Conservation (phyloP, 202 grass and related monocot species). For the Panicum hallii region DNA sequence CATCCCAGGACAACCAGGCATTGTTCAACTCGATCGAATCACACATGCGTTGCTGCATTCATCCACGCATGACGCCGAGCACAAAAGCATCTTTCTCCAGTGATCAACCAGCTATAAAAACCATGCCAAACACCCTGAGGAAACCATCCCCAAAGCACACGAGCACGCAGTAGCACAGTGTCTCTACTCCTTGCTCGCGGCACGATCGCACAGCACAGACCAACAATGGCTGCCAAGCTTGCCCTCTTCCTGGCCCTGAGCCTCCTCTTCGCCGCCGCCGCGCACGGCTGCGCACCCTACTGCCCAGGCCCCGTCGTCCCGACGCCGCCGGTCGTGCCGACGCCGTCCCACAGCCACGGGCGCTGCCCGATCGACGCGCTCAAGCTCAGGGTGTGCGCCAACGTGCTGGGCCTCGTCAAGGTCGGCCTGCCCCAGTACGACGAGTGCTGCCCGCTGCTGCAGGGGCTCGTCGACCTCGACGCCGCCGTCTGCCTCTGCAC, state of each 20-base stretch:
- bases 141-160: slow-evolving; percentile 22
- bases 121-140: background rate
- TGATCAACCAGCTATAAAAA: slow-evolving; percentile 10
- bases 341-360: background rate
- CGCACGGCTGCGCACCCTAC: background rate
- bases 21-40: background rate
- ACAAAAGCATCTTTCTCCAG: background rate
- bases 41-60: background rate
- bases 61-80: too few relatives aligned
- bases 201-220: background rate
- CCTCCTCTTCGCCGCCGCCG: slow-evolving; percentile 8
- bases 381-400: slow-evolving; percentile 60
- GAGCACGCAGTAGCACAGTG: background rate
- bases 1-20: background rate
- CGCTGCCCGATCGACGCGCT: slow-evolving; percentile 63
- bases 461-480: slow-evolving; percentile 48
- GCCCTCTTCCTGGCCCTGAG: slow-evolving; percentile 17
- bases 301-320: slow-evolving; percentile 12
- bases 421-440: slow-evolving; percentile 38
- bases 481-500: slow-evolving; percentile 72
- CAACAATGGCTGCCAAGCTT: slow-evolving; percentile 9
- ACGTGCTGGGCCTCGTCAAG: slow-evolving; percentile 60
- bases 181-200: background rate
- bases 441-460: slow-evolving; percentile 50
- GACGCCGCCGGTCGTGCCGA: background rate